Evolutionary conservation across 768 basidiomycete species (phyloP), one percentile per base, ranked within the genome.

Genomic region (Pilatotrama ljubarskyi): DNA sequence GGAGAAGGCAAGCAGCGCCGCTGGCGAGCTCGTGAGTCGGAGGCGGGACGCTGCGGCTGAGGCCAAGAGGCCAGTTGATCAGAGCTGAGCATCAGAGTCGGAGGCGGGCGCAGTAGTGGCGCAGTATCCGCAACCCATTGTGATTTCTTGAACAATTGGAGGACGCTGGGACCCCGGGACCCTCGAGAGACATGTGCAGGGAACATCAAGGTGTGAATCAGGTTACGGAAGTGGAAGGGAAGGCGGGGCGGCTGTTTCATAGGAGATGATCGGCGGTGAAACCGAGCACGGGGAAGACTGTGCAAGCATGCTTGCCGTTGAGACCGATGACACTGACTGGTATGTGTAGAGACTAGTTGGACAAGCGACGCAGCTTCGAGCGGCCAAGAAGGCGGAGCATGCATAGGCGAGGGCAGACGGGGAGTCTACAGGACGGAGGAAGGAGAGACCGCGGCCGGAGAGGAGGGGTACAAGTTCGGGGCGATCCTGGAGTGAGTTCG

Each of bases 231-330:
- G 17, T 13, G 24, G 46, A 9, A 17, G 46, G 22, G 24, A 47
- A 47, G 46, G 15, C 10, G 22, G 29, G 29, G 10, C 29, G 29
- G 29, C 29, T 32, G 29, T 32, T 32, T 32, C 29, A 32, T 5
- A 32, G 29, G 29, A n/a, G 29, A 10, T 32, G 29, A 32, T 32
- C 29, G 29, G 29, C 29, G 29, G 29, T 32, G 29, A 32, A 32
- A 32, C 29, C 29, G 10, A 10, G 29, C 24, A 24, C 40, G 10
- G 38, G 24, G 51, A 52, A 52, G 51, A 29, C 15, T 6, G 38
- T 32, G 25, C 13, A 56, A 10, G 55, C 46, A 56, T 56, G 55
- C 26, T 51, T 48, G 46, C 36, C 29, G 55, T 36, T 40, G 55
- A 56, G 55, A 56, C 55, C 44, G 29, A 47, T 15, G 15, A 14